A percentile compares a stretch with the other conserved stretches of the same genome.
phyloP scores from a whole-genome alignment of 2,329 filamentous ascomycete species.

The Neurospora crassa region DNA sequence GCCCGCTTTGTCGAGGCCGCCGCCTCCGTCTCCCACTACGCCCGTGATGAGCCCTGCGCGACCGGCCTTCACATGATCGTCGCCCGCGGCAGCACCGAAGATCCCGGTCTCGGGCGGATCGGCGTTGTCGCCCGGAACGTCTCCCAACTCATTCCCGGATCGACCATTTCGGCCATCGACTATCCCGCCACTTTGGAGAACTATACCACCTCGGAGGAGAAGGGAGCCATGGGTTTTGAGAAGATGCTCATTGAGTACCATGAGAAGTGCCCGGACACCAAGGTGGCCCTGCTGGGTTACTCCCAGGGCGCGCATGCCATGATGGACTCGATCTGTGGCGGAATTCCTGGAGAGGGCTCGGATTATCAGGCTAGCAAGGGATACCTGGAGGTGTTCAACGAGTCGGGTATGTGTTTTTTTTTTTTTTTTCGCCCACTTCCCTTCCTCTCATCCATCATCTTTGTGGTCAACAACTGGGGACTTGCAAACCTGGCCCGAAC shows the following conservation, averaged over 20 bases:
- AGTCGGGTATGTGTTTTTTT: constrained; percentile 4
- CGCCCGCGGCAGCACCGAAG: constrained; percentile 17
- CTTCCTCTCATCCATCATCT: background rate
- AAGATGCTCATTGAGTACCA: constrained; percentile 12
- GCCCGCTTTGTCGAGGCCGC: background rate
- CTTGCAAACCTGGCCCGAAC: background rate
- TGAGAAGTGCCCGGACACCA: constrained; percentile 14
- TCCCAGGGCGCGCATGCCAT: constrained; percentile 19
- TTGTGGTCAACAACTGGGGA: background rate
- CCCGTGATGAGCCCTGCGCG: constrained; percentile 7
- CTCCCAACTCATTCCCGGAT: constrained; percentile 13
- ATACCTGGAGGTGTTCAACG: background rate
- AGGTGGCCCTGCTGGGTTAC: constrained; percentile 20
- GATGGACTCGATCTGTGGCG: constrained; percentile 18
- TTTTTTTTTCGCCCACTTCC: background rate
- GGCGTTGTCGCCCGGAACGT: constrained; percentile 18
- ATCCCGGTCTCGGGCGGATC: constrained; percentile 14
- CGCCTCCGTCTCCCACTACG: background rate
- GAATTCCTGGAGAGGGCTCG: background rate
- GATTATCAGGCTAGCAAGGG: background rate
- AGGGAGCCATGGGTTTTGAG: constrained; percentile 13
- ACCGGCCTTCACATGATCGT: constrained; percentile 19
- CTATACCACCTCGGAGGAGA: constrained; percentile 14
- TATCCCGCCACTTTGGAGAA: constrained; percentile 19
- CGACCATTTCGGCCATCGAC: constrained; percentile 14